Evolutionary conservation across 352 stramenopile species (phyloP).

Genomic region (Phytophthora melonis): DNA sequence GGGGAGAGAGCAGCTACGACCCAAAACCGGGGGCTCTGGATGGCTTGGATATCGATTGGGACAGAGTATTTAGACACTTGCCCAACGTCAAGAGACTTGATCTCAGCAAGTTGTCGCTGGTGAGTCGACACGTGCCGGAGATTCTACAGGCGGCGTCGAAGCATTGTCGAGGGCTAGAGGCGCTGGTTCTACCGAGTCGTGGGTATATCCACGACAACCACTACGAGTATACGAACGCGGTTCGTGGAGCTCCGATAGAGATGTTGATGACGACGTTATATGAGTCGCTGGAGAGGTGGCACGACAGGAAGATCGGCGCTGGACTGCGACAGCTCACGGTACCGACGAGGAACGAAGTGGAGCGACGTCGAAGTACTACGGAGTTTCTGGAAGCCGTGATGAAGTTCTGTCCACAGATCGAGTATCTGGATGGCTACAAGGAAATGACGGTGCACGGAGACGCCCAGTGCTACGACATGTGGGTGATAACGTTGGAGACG

Average conservation of each 20-base stretch:
- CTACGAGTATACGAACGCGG: not conserved
- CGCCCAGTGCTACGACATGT: conserved; percentile 24
- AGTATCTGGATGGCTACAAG: conserved; percentile 31
- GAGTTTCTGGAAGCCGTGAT: conserved; percentile 33
- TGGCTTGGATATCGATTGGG: conserved; percentile 16
- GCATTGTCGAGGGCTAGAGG: conserved; percentile 24
- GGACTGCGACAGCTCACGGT: conserved; percentile 32
- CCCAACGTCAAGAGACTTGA: conserved; percentile 21
- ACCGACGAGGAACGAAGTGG: conserved; percentile 15
- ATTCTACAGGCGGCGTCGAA: conserved; percentile 25
- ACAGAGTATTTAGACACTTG: conserved; percentile 13
- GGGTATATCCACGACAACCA: not conserved
- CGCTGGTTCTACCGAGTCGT: conserved; percentile 23
- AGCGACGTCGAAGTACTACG: conserved; percentile 1
- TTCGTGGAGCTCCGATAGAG: not conserved
- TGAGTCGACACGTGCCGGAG: conserved; percentile 17
- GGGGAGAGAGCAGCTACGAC: not conserved
- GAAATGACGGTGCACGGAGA: conserved; percentile 14
- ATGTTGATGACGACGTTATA: conserved; percentile 23
- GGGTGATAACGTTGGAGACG: conserved; percentile 23
- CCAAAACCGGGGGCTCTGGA: not conserved
- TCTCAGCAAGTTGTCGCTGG: conserved; percentile 27
- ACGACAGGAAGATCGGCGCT: conserved; percentile 12
- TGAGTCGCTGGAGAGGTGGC: conserved; percentile 27
- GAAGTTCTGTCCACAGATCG: conserved; percentile 30